A percentile compares a stretch with the other conserved stretches of the same genome.
phyloP scores from a whole-genome alignment of 345 rosid species.

The Brassica rapa region DNA sequence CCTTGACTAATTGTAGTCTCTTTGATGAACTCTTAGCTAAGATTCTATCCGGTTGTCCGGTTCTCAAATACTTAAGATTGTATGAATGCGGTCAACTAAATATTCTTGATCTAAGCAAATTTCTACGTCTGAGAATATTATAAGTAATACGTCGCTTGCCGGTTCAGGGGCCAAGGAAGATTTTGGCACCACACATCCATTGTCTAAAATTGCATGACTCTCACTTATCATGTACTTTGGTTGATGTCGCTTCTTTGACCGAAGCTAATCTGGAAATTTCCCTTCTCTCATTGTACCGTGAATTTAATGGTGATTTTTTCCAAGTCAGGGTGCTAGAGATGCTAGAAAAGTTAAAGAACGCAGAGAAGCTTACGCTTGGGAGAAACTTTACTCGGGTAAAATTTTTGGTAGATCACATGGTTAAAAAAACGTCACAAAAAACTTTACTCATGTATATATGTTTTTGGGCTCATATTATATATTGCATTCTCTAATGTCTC shows the following conservation, averaged over 20 bases:
- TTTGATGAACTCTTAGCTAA: not conserved
- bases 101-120: not conserved
- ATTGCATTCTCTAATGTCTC: not conserved
- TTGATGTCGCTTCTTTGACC: not conserved
- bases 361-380: slow-evolving; percentile 3
- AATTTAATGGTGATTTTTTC: not conserved
- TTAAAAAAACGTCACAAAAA: too few relatives aligned
- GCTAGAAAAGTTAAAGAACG: not conserved
- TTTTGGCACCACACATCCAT: not conserved
- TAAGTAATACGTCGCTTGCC: not conserved
- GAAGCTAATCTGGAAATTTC: not conserved
- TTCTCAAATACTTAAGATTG: not conserved
- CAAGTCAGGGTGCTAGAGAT: too few relatives aligned
- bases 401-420: too few relatives aligned
- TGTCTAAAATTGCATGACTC: not conserved
- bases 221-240: not conserved
- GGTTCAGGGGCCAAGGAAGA: not conserved
- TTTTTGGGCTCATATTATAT: not conserved
- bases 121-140: not conserved
- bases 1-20: not conserved
- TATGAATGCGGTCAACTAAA: not conserved
- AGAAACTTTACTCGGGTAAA: not conserved
- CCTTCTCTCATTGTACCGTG: not conserved
- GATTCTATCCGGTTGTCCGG: not conserved
- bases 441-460: not conserved